Evolutionary conservation across 2,329 filamentous ascomycete species (phyloP).

Genomic region (Neoascochyta sp.): DNA sequence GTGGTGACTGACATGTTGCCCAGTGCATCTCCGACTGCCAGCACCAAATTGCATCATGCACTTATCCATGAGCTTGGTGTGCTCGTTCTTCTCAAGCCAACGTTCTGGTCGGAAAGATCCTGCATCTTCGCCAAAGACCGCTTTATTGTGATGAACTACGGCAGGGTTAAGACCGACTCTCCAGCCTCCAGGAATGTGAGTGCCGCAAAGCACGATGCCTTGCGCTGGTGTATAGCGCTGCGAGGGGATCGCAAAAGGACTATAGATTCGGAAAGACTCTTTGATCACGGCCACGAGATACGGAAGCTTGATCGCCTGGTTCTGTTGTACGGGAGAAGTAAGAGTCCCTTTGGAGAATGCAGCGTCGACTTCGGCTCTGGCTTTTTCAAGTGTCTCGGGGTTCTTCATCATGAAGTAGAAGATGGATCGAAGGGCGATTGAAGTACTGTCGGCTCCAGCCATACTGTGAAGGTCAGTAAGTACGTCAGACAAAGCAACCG

Average conservation of each 20-base stretch:
- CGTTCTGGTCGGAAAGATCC: constrained; percentile 45
- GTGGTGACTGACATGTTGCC: constrained; percentile 16
- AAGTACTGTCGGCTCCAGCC: constrained; percentile 39
- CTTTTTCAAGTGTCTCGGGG: constrained; percentile 14
- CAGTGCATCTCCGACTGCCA: constrained; percentile 34
- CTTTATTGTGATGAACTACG: constrained; percentile 41
- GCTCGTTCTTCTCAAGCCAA: constrained; percentile 39
- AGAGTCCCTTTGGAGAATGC: constrained; percentile 7
- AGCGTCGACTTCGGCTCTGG: constrained; percentile 16
- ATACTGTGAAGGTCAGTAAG: constrained; percentile 14
- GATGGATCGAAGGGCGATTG: constrained; percentile 31
- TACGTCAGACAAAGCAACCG: not conserved
- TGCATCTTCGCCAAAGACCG: constrained; percentile 41
- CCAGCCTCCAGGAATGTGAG: constrained; percentile 1
- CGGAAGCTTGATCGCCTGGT: constrained; percentile 59
- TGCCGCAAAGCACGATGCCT: constrained; percentile 54
- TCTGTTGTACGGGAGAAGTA: constrained; percentile 11
- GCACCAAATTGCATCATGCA: constrained; percentile 39
- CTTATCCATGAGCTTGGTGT: constrained; percentile 16
- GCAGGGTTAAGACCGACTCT: constrained; percentile 23
- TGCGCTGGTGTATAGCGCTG: constrained; percentile 66
- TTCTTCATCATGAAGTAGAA: constrained; percentile 41
- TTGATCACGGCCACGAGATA: constrained; percentile 75
- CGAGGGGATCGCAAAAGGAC: constrained; percentile 65
- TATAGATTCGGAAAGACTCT: constrained; percentile 71